Evolutionary conservation across 2,329 filamentous ascomycete species (phyloP).

Genomic region (Chaetomiaceae sp.): DNA sequence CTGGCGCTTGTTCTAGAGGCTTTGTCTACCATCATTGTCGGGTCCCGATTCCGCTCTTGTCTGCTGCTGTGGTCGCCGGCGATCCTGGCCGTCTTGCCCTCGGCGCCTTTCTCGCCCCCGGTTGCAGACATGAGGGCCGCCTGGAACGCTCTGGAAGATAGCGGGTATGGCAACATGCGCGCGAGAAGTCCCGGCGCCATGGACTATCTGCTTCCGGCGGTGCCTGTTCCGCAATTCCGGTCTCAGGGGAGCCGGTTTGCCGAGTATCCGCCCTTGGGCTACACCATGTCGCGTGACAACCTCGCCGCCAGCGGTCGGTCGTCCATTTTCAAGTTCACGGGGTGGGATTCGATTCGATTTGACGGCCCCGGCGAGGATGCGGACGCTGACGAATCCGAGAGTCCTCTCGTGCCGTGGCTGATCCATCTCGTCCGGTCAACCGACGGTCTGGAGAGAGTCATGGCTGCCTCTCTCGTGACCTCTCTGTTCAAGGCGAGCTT

Average conservation of each 20-base stretch:
- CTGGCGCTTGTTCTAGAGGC: constrained; percentile 70
- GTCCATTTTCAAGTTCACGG: constrained; percentile 15
- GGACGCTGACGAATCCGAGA: constrained; percentile 57
- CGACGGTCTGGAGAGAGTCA: constrained; percentile 53
- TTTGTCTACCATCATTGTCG: constrained; percentile 66
- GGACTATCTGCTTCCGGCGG: constrained; percentile 57
- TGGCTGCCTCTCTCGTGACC: constrained; percentile 63
- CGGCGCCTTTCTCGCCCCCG: constrained; percentile 45
- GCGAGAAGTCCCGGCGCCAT: constrained; percentile 48
- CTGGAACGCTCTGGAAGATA: constrained; percentile 48
- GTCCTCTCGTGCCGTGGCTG: constrained; percentile 66
- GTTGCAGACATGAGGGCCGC: constrained; percentile 43
- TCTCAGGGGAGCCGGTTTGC: constrained; percentile 30
- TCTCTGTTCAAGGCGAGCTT: constrained; percentile 64
- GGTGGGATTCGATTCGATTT: constrained; percentile 30
- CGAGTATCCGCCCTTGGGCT: constrained; percentile 50
- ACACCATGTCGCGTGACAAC: constrained; percentile 35
- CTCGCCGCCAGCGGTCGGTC: constrained; percentile 18
- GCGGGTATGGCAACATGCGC: constrained; percentile 42
- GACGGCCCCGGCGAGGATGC: constrained; percentile 29
- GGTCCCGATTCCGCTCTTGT: constrained; percentile 72
- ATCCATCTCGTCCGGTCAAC: constrained; percentile 56
- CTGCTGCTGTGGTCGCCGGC: constrained; percentile 63
- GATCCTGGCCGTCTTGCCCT: constrained; percentile 63
- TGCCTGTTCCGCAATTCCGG: constrained; percentile 38